Evolutionary conservation across 78 protist species (phyloP).

Genomic region (Speleostelium caveatum): DNA sequence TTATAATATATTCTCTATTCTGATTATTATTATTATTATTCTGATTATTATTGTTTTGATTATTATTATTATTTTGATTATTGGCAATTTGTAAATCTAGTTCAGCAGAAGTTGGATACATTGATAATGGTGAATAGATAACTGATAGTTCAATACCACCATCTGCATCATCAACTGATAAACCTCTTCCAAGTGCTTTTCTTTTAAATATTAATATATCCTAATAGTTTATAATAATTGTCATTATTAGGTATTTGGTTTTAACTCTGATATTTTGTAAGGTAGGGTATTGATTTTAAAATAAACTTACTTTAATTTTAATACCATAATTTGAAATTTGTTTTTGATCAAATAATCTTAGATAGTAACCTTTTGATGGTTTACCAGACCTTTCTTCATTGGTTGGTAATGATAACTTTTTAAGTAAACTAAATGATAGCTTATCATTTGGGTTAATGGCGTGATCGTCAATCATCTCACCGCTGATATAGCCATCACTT

Average conservation of each 20-base stretch:
- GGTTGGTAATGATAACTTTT: conserved; percentile 56
- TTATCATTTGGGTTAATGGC: neutral
- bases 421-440: conserved; percentile 24
- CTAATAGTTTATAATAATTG: neutral
- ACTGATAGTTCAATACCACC: conserved; percentile 63
- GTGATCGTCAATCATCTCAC: neutral
- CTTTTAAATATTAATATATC: conserved; percentile 71
- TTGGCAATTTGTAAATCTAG: neutral
- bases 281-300: no score
- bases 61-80: neutral
- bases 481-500: neutral
- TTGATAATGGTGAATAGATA: conserved; percentile 62
- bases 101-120: conserved; percentile 51
- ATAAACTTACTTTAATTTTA: conserved; percentile 53
- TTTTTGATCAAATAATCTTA: conserved; percentile 59
- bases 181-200: conserved; percentile 31
- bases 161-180: conserved; percentile 74
- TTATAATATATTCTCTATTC: no score
- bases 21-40: neutral
- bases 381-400: conserved; percentile 14
- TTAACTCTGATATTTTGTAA: no score
- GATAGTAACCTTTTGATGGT: conserved; percentile 55
- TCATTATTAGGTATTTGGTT: no score
- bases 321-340: conserved; percentile 71
- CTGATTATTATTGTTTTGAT: neutral